phyloP scores from a whole-genome alignment of 768 basidiomycete genomes.

The Pisolithus sp. region DNA sequence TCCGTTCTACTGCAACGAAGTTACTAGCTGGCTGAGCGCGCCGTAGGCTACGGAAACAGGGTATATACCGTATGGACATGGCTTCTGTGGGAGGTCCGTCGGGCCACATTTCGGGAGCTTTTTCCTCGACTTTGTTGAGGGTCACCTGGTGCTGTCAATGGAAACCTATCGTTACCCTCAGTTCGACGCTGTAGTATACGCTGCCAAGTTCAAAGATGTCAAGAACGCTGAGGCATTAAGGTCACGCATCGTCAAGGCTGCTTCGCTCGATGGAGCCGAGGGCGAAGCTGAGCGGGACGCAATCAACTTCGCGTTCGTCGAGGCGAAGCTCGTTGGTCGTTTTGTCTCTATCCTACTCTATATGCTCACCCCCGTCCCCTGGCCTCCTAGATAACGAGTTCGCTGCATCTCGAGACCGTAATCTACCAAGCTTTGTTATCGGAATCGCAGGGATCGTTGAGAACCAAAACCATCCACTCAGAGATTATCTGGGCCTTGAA shows the following conservation, averaged over 20 bases:
- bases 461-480: constrained; percentile 85
- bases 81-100: background rate
- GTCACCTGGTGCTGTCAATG: constrained; percentile 33
- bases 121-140: too few species aligned
- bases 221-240: constrained; percentile 56
- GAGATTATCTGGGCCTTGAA: constrained; percentile 86
- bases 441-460: constrained; percentile 47
- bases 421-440: constrained; percentile 78
- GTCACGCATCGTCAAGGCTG: constrained; percentile 63
- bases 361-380: constrained; percentile 6
- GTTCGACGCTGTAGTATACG: constrained; percentile 43
- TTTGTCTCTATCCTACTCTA: constrained; percentile 6
- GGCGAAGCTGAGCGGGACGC: constrained; percentile 66
- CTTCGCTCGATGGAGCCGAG: constrained; percentile 47
- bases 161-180: constrained; percentile 52
- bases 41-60: too few species aligned
- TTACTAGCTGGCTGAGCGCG: too few species aligned
- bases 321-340: constrained; percentile 69
- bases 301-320: constrained; percentile 90
- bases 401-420: constrained; percentile 76
- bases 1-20: too few species aligned
- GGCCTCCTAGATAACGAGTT: constrained; percentile 64
- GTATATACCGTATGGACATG: too few species aligned
- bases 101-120: too few species aligned
- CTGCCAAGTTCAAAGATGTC: constrained; percentile 64